These are phyloP conservation scores for Passiflora organensis DNA, from an alignment of 345 rosid genomes.

Conservation along the genomic window DNA sequence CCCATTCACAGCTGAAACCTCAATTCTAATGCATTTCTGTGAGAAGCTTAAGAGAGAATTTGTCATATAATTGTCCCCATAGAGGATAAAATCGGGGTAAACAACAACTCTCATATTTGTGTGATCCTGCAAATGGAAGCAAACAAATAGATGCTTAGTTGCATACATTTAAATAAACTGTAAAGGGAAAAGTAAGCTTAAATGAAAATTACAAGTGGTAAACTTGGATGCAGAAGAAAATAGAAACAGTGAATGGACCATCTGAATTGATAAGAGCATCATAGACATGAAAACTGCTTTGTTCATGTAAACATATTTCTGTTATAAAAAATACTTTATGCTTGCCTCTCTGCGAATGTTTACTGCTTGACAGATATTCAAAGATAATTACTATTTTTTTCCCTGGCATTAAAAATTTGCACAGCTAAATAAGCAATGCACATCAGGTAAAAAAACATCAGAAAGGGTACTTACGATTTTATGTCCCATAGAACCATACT, in stretches of 20 bases:
- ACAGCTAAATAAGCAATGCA: not conserved
- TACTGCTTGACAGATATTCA: not conserved
- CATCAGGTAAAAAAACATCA: not conserved
- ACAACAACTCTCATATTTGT: conserved; percentile 34
- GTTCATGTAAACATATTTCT: too few species aligned
- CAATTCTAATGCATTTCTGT: conserved; percentile 34
- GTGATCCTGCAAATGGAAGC: conserved; percentile 38
- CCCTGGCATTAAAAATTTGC: not conserved
- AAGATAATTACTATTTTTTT: not conserved
- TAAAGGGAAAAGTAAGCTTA: too few species aligned
- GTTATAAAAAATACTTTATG: too few species aligned
- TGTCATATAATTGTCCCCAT: conserved; percentile 39
- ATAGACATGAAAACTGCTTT: too few species aligned
- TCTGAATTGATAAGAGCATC: too few species aligned
- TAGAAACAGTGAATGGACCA: not conserved
- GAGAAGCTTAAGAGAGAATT: conserved; percentile 46
- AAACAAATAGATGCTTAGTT: not conserved
- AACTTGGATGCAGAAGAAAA: too few species aligned
- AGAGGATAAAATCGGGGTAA: conserved; percentile 43
- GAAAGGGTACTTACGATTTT: conserved; percentile 34
- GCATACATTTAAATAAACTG: too few species aligned
- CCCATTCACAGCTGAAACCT: conserved; percentile 38
- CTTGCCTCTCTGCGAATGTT: not conserved
- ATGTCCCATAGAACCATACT: conserved; percentile 23
- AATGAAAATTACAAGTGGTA: too few species aligned